Percentiles rank a stretch among this genome's conserved stretches.
These are phyloP conservation scores for Metschnikowia lochheadii DNA, from an alignment of 805 yeast genomes.

Conservation along the genomic window DNA sequence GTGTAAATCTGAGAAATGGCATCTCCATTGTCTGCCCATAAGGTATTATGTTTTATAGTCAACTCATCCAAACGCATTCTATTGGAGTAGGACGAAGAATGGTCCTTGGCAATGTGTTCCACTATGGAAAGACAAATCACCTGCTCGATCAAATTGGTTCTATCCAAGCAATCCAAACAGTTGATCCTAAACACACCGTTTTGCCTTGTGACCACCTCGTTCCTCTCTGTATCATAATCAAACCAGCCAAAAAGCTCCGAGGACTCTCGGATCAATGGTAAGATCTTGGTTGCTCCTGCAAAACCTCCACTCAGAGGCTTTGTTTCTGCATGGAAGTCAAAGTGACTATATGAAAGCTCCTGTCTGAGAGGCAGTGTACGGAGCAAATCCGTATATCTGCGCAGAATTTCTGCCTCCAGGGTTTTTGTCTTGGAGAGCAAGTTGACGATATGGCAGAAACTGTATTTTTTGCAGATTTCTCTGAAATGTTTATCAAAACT, in stretches of 20 bases:
- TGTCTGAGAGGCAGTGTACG: conserved; percentile 24
- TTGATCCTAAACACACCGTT: conserved; percentile 89
- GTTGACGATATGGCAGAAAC: conserved; percentile 86
- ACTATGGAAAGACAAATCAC: conserved; percentile 72
- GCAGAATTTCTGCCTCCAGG: conserved; percentile 69
- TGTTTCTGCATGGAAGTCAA: conserved; percentile 93
- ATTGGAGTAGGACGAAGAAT: not conserved
- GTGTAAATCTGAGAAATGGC: conserved; percentile 59
- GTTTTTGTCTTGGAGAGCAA: conserved; percentile 70
- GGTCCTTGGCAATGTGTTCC: conserved; percentile 26
- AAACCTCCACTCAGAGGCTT: conserved; percentile 74
- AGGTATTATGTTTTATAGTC: conserved; percentile 13
- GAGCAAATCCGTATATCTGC: conserved; percentile 61
- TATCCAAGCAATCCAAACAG: conserved; percentile 90
- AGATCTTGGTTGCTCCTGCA: conserved; percentile 69
- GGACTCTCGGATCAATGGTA: conserved; percentile 61
- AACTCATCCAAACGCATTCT: conserved; percentile 13
- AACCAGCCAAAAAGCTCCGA: conserved; percentile 80
- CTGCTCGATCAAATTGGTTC: conserved; percentile 88
- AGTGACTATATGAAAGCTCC: conserved; percentile 59
- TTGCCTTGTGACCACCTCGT: conserved; percentile 66
- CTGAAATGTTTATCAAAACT: conserved; percentile 80
- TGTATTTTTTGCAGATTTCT: conserved; percentile 66
- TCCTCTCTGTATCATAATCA: conserved; percentile 56
- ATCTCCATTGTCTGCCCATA: conserved; percentile 72